These are phyloP conservation scores for Ustilago crameri DNA, from an alignment of 1,284 basidiomycete genomes.

Conservation along the genomic window DNA sequence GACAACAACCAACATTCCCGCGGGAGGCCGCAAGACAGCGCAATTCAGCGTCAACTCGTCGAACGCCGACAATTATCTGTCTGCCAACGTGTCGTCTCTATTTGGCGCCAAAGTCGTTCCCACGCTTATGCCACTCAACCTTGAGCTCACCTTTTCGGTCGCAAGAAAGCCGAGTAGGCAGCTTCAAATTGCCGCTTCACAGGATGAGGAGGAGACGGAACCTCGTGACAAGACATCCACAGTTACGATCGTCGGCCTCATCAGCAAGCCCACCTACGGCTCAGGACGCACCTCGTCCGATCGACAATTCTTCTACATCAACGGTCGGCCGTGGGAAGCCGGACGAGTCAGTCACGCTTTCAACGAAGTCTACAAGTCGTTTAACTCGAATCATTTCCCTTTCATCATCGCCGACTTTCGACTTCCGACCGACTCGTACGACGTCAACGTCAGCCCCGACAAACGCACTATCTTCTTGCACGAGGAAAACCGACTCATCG, in stretches of 20 bases:
- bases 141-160: slow-evolving; percentile 68
- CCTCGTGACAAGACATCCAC: slow-evolving; percentile 45
- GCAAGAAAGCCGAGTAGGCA: slow-evolving; percentile 5
- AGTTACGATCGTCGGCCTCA: slow-evolving; percentile 77
- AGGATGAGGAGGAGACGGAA: neutral
- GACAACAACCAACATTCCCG: slow-evolving; percentile 78
- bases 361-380: slow-evolving; percentile 64
- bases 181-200: neutral
- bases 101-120: slow-evolving; percentile 87
- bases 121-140: slow-evolving; percentile 77
- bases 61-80: slow-evolving; percentile 71
- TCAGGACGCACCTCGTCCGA: slow-evolving; percentile 77
- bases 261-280: slow-evolving; percentile 80
- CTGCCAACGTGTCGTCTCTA: slow-evolving; percentile 78
- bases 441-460: slow-evolving; percentile 96
- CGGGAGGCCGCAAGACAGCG: slow-evolving; percentile 78
- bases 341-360: slow-evolving; percentile 53
- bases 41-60: slow-evolving; percentile 80
- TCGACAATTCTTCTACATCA: slow-evolving; percentile 92
- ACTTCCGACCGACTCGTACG: slow-evolving; percentile 83
- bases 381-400: slow-evolving; percentile 70
- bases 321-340: slow-evolving; percentile 86
- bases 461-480: slow-evolving; percentile 94
- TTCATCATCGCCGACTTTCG: slow-evolving; percentile 85
- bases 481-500: slow-evolving; percentile 83